Conservation (phyloP, 257 asterid genomes). For the Knoxia roxburghii region DNA sequence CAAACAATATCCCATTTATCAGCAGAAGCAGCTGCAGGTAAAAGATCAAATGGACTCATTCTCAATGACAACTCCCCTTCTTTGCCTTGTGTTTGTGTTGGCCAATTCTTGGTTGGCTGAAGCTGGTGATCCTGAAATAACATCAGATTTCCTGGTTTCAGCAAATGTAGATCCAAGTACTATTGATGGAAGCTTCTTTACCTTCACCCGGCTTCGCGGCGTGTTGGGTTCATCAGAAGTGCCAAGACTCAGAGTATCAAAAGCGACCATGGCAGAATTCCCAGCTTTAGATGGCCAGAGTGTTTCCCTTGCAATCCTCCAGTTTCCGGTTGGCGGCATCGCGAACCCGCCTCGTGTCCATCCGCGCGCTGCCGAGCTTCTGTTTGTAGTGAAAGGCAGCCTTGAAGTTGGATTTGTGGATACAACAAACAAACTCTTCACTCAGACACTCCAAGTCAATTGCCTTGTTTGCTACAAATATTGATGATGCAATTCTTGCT, state of each 20-base stretch:
- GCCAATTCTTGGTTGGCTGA: constrained; percentile 10
- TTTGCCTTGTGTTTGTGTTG: background rate
- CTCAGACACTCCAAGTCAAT: constrained; percentile 18
- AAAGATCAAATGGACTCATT: constrained; percentile 6
- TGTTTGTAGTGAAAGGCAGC: constrained; percentile 38
- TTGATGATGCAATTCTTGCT: constrained; percentile 19
- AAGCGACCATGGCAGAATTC: constrained; percentile 21
- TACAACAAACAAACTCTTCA: constrained; percentile 20
- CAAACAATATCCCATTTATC: background rate
- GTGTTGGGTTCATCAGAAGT: background rate
- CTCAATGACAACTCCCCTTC: background rate
- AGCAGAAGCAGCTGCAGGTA: background rate
- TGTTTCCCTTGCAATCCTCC: constrained; percentile 22
- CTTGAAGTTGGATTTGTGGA: constrained; percentile 41
- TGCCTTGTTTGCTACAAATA: constrained; percentile 18
- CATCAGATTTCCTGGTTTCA: constrained; percentile 22
- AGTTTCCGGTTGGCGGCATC: constrained; percentile 14
- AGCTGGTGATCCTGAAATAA: constrained; percentile 25
- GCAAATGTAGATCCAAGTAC: background rate
- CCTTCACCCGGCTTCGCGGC: constrained; percentile 14
- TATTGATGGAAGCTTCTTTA: constrained; percentile 20
- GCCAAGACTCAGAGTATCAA: constrained; percentile 10
- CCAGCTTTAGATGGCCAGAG: constrained; percentile 28
- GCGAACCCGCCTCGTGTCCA: constrained; percentile 50
- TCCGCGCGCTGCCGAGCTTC: constrained; percentile 57